Evolutionary conservation across 164 flowering plant species (phyloP).

Genomic region (Litsea cubeba): DNA sequence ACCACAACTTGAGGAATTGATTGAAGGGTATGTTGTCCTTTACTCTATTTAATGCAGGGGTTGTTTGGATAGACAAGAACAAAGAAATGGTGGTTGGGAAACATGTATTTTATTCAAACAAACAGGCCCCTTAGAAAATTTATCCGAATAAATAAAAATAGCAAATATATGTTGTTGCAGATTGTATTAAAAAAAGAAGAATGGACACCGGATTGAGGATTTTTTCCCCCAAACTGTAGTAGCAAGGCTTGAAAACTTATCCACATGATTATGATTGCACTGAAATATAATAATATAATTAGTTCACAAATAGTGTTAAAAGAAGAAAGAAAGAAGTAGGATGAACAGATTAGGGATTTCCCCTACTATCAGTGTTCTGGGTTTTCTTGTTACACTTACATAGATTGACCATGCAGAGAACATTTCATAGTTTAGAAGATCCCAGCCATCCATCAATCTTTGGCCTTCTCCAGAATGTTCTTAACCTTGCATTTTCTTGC

Average conservation of each 20-base stretch:
- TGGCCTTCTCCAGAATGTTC: no score
- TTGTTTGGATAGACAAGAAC: no score
- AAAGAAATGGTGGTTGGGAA: no score
- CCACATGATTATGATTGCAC: background rate
- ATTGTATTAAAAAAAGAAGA: background rate
- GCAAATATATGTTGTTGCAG: no score
- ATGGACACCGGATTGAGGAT: background rate
- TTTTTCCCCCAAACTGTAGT: no score
- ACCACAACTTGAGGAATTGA: slow-evolving; percentile 93
- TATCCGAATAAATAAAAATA: no score
- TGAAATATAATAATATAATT: no score
- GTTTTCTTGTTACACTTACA: background rate
- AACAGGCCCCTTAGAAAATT: no score
- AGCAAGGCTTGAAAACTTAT: background rate
- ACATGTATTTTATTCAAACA: no score
- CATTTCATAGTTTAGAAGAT: no score
- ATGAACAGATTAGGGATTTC: background rate
- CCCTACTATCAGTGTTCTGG: background rate
- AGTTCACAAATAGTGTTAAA: background rate
- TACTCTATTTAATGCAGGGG: background rate
- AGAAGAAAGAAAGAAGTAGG: background rate
- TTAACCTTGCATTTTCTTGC: background rate
- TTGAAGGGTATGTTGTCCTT: slow-evolving; percentile 62
- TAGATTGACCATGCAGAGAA: no score
- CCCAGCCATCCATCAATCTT: no score